These are phyloP conservation scores for Dendryphion nanum DNA, from an alignment of 2,329 filamentous ascomycete genomes.

Conservation along the genomic window DNA sequence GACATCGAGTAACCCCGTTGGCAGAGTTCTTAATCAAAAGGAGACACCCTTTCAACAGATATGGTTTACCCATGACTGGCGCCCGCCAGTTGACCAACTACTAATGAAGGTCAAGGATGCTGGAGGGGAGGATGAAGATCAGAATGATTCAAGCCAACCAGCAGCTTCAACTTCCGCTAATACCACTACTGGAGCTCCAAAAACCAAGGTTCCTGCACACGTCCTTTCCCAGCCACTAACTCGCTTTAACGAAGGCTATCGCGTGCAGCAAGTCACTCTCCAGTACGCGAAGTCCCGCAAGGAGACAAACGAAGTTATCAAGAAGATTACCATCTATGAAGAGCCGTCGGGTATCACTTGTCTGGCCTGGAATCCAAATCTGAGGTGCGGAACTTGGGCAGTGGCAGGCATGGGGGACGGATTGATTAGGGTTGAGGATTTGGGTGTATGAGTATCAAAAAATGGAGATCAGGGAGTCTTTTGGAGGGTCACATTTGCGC, in stretches of 20 bases:
- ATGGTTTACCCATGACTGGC: slow-evolving; percentile 61
- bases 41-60: slow-evolving; percentile 53
- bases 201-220: slow-evolving; percentile 6
- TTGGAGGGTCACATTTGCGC: too few relatives aligned
- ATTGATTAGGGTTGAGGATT: slow-evolving; percentile 50
- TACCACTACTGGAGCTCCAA: not conserved
- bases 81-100: slow-evolving; percentile 16
- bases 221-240: slow-evolving; percentile 23
- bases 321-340: slow-evolving; percentile 45
- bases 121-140: not conserved
- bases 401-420: slow-evolving; percentile 51
- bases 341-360: slow-evolving; percentile 44
- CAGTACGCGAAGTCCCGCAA: slow-evolving; percentile 11
- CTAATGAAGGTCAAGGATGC: not conserved
- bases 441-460: slow-evolving; percentile 37
- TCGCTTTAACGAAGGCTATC: slow-evolving; percentile 45
- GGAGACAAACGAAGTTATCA: slow-evolving; percentile 21
- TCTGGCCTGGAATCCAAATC: slow-evolving; percentile 53
- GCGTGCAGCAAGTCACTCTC: slow-evolving; percentile 27
- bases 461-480: too few relatives aligned
- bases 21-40: slow-evolving; percentile 51
- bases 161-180: not conserved
- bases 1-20: slow-evolving; percentile 51
- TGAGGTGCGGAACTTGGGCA: slow-evolving; percentile 50
- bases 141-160: not conserved